These are phyloP conservation scores for Colletotrichum caudatum DNA, from an alignment of 2,329 filamentous ascomycete genomes.

Conservation along the genomic window DNA sequence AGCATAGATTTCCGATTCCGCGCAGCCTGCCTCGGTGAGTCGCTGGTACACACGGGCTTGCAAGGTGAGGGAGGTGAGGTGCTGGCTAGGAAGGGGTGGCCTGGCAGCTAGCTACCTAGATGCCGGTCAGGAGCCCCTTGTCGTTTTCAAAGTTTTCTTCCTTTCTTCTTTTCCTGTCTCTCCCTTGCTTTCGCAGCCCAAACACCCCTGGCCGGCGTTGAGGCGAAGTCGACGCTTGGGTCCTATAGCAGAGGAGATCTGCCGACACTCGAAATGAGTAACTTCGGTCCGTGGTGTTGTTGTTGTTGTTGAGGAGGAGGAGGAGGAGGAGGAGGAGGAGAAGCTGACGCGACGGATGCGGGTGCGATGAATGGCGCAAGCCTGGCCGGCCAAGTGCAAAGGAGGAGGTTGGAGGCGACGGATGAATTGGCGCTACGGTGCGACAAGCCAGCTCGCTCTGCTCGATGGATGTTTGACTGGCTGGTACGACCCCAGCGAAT, in stretches of 20 bases:
- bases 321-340: not conserved
- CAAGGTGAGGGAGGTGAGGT: conserved; percentile 2
- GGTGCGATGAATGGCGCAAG: not conserved
- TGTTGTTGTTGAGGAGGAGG: too few relatives aligned
- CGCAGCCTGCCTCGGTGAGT: conserved; percentile 27
- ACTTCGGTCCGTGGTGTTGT: conserved; percentile 15
- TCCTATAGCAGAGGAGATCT: conserved; percentile 28
- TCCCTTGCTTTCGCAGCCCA: conserved; percentile 9
- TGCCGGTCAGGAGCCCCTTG: conserved; percentile 9
- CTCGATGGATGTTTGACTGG: conserved; percentile 7
- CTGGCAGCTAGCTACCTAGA: not conserved
- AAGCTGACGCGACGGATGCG: not conserved
- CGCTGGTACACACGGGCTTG: conserved; percentile 7
- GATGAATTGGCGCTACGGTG: not conserved
- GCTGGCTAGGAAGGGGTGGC: not conserved
- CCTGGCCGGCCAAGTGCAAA: not conserved
- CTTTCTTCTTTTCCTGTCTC: not conserved
- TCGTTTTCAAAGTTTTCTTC: not conserved
- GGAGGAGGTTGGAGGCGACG: conserved; percentile 2
- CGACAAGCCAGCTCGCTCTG: not conserved
- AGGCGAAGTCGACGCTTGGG: conserved; percentile 23
- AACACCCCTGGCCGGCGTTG: conserved; percentile 16
- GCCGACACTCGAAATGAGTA: conserved; percentile 19
- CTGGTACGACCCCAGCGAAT: not conserved
- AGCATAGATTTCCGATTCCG: not conserved